Evolutionary conservation across 2,329 filamentous ascomycete species (phyloP).

Genomic region (Aspergillus brunneoviolaceus): DNA sequence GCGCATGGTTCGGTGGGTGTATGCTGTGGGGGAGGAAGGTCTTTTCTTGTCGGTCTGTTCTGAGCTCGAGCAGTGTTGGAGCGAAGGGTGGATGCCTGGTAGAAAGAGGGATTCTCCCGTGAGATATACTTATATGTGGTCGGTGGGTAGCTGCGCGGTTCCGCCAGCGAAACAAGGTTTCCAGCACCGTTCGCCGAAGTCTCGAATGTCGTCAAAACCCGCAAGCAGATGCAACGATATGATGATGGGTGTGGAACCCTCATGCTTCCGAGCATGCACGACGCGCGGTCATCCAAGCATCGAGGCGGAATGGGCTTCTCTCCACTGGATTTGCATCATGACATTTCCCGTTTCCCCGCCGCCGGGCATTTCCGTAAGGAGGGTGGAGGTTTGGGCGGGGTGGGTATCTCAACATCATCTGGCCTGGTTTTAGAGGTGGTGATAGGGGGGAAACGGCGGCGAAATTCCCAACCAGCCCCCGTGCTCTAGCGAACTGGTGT

Average conservation of each 20-base stretch:
- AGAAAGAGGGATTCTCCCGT: neutral
- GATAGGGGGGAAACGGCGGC: too few relatives aligned
- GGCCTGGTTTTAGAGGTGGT: too few relatives aligned
- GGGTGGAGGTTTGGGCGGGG: too few relatives aligned
- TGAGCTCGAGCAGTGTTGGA: too few relatives aligned
- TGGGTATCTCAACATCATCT: too few relatives aligned
- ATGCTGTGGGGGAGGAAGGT: too few relatives aligned
- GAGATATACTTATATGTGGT: neutral
- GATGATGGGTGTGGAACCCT: neutral
- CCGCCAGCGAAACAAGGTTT: too few relatives aligned
- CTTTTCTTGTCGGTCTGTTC: too few relatives aligned
- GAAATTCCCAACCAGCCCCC: too few relatives aligned
- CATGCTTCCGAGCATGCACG: neutral
- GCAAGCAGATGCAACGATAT: neutral
- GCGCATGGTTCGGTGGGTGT: slow-evolving; percentile 18
- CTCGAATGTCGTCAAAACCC: neutral
- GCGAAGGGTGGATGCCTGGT: too few relatives aligned
- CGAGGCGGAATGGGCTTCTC: neutral
- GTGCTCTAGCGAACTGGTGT: too few relatives aligned
- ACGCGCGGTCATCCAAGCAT: neutral
- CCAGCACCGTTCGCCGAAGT: neutral
- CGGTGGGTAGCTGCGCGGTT: too few relatives aligned
- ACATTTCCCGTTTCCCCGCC: neutral
- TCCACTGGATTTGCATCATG: neutral
- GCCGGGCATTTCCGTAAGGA: neutral